A percentile compares a stretch with the other conserved stretches of the same genome.
These are phyloP conservation scores for Sabuloglossum arenarium DNA, from an alignment of 495 filamentous ascomycete species.

Conservation along the genomic window DNA sequence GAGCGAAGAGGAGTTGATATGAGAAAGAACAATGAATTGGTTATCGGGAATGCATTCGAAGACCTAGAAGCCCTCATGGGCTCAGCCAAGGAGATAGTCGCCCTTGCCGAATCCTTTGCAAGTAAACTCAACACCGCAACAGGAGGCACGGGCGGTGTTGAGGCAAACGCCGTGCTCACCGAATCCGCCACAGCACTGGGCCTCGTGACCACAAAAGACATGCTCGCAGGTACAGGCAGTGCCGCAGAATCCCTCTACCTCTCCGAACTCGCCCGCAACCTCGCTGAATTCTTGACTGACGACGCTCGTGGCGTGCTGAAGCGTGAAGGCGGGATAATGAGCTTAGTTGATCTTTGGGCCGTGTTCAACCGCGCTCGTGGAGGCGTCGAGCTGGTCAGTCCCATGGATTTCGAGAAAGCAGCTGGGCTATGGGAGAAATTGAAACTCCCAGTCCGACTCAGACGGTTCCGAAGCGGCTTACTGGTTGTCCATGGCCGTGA, in stretches of 20 bases:
- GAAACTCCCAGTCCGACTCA: conserved; percentile 63
- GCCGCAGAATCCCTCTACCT: conserved; percentile 39
- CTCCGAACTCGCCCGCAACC: conserved; percentile 64
- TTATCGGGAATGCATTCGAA: conserved; percentile 89
- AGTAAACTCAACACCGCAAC: conserved; percentile 25
- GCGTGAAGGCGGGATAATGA: conserved; percentile 82
- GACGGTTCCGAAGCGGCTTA: conserved; percentile 78
- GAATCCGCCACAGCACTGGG: conserved; percentile 72
- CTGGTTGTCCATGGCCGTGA: conserved; percentile 79
- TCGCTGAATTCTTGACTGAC: conserved; percentile 88
- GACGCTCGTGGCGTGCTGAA: conserved; percentile 62
- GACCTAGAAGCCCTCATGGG: conserved; percentile 94
- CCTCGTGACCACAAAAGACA: conserved; percentile 85
- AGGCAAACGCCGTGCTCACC: conserved; percentile 53
- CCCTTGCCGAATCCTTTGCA: conserved; percentile 75
- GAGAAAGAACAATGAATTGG: conserved; percentile 74
- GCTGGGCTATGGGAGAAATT: conserved; percentile 75
- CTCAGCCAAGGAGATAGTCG: conserved; percentile 86
- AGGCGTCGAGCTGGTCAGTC: conserved; percentile 86
- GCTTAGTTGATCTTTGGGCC: conserved; percentile 88
- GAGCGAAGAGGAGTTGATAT: conserved; percentile 66
- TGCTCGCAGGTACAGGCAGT: conserved; percentile 31
- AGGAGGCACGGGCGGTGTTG: conserved; percentile 28
- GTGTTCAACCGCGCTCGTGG: conserved; percentile 91
- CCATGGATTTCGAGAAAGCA: conserved; percentile 78